Conservation (phyloP, 2,329 filamentous ascomycete genomes). For the Aspergillus tubingensis region DNA sequence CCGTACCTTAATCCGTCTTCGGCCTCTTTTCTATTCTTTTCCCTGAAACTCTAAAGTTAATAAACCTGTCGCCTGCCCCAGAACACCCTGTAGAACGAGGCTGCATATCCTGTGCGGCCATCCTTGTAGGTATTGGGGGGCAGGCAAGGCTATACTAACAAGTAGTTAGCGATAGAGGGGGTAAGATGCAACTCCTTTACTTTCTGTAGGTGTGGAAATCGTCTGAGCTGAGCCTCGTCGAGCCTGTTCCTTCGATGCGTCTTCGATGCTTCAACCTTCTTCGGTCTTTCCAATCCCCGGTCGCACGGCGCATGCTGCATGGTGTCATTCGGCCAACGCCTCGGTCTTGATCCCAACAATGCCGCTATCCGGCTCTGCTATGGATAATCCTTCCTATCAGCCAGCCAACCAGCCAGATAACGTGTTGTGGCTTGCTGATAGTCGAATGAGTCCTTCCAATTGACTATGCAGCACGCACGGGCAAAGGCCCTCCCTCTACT, state of each 20-base stretch:
- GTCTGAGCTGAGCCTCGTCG: slow-evolving; percentile 20
- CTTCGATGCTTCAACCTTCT: slow-evolving; percentile 30
- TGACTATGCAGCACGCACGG: slow-evolving; percentile 16
- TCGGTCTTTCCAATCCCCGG: slow-evolving; percentile 5
- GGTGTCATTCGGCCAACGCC: slow-evolving; percentile 22
- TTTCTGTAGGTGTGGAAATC: too few species aligned
- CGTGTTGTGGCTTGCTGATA: slow-evolving; percentile 22
- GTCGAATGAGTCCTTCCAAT: slow-evolving; percentile 14
- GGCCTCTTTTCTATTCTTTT: background rate
- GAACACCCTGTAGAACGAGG: background rate
- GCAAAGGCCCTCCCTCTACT: slow-evolving; percentile 11
- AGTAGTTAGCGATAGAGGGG: background rate
- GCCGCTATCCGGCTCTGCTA: slow-evolving; percentile 17
- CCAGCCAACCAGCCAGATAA: slow-evolving; percentile 15
- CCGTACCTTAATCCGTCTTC: slow-evolving; percentile 9
- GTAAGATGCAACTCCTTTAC: too few species aligned
- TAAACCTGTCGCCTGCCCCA: background rate
- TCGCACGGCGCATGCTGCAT: slow-evolving; percentile 7
- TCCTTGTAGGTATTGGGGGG: background rate
- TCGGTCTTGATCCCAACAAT: slow-evolving; percentile 16
- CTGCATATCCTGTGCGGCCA: background rate
- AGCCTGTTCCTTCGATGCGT: slow-evolving; percentile 31
- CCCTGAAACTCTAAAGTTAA: background rate
- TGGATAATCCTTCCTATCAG: slow-evolving; percentile 10
- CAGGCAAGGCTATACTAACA: background rate